These are phyloP conservation scores for Dactylonectria macrodidyma DNA, from an alignment of 2,329 filamentous ascomycete genomes.

Conservation along the genomic window DNA sequence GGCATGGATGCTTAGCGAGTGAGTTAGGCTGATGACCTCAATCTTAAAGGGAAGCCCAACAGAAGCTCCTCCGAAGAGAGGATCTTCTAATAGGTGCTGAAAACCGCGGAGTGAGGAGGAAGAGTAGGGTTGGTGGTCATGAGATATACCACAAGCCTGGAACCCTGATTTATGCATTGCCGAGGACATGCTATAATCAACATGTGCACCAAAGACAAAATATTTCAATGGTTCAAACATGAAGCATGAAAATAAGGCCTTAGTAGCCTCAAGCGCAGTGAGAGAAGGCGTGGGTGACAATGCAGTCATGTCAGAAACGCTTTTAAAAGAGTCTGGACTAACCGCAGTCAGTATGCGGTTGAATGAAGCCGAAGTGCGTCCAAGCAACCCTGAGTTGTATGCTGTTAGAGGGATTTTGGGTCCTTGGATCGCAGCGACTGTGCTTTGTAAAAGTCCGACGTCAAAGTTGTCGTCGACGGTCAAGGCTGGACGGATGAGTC, in stretches of 20 bases:
- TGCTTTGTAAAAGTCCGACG: slow-evolving; percentile 68
- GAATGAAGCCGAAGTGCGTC: slow-evolving; percentile 76
- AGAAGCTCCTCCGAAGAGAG: slow-evolving; percentile 79
- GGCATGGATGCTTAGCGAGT: slow-evolving; percentile 80
- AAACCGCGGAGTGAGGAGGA: slow-evolving; percentile 74
- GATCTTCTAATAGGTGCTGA: slow-evolving; percentile 73
- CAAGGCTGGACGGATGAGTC: slow-evolving; percentile 70
- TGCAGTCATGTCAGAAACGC: slow-evolving; percentile 30
- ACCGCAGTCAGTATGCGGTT: slow-evolving; percentile 59
- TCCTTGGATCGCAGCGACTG: slow-evolving; percentile 58
- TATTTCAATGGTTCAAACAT: slow-evolving; percentile 79
- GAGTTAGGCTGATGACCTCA: slow-evolving; percentile 76
- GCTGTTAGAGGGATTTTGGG: slow-evolving; percentile 68
- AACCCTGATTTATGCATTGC: slow-evolving; percentile 84
- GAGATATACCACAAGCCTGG: slow-evolving; percentile 76
- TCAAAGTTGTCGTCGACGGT: slow-evolving; percentile 74
- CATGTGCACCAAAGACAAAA: slow-evolving; percentile 81
- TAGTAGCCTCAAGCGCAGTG: slow-evolving; percentile 74
- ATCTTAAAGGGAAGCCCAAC: slow-evolving; percentile 84
- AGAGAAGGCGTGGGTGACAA: slow-evolving; percentile 67
- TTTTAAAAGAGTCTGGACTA: background rate
- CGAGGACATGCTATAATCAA: slow-evolving; percentile 80
- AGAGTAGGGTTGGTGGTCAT: slow-evolving; percentile 76
- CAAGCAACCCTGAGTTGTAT: slow-evolving; percentile 75
- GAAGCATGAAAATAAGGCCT: slow-evolving; percentile 76